A percentile compares a stretch with the other conserved stretches of the same genome.
phyloP scores from a whole-genome alignment of 75 land plant genomes.

The Larix kaempferi region DNA sequence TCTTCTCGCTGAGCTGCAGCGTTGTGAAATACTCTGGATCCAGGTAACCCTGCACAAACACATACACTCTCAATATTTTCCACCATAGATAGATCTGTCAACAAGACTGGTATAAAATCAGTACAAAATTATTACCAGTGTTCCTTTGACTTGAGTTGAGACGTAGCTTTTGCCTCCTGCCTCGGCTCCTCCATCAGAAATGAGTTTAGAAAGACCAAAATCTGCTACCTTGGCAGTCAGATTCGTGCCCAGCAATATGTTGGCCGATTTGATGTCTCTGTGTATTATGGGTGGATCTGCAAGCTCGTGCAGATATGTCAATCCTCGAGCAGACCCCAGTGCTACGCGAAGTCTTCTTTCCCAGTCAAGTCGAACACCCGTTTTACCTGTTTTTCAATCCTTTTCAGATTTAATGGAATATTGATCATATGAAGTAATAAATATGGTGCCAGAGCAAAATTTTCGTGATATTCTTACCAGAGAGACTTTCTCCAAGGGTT shows the following conservation, averaged over 20 bases:
- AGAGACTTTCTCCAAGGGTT: slow-evolving; percentile 26
- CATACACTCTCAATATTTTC: background rate
- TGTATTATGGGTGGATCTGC: slow-evolving; percentile 38
- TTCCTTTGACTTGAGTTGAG: slow-evolving; percentile 35
- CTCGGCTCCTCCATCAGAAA: background rate
- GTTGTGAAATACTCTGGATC: slow-evolving; percentile 90
- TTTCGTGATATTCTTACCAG: slow-evolving; percentile 15
- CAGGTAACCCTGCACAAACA: slow-evolving; percentile 63
- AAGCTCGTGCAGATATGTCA: slow-evolving; percentile 34
- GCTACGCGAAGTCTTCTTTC: slow-evolving; percentile 22
- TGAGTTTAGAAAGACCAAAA: slow-evolving; percentile 29
- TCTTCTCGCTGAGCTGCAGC: slow-evolving; percentile 67
- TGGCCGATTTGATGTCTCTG: slow-evolving; percentile 35
- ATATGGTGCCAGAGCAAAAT: background rate
- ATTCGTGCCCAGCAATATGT: slow-evolving; percentile 32
- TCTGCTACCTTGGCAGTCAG: slow-evolving; percentile 37
- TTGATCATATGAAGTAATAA: background rate
- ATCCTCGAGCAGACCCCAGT: slow-evolving; percentile 30
- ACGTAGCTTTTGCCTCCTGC: slow-evolving; percentile 8
- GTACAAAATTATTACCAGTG: slow-evolving; percentile 13
- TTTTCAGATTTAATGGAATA: background rate
- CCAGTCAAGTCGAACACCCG: slow-evolving; percentile 29
- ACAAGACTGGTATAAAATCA: background rate
- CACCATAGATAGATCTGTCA: background rate
- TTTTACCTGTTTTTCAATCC: background rate